phyloP scores from a whole-genome alignment of 306 rosid genomes.

The Acacia acuminata region DNA sequence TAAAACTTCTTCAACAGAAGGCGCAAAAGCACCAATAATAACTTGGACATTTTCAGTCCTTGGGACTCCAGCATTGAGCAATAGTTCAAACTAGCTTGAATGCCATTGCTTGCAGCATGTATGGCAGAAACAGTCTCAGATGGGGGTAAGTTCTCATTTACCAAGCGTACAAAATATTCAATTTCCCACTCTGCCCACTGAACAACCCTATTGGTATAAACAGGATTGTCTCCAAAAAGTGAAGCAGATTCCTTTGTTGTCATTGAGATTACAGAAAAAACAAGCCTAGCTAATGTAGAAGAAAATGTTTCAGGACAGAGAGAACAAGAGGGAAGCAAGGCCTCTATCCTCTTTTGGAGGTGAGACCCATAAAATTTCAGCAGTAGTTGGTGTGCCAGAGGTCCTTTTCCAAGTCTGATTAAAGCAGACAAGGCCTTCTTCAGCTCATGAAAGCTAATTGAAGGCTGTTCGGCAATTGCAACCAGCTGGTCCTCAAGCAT shows the following conservation, averaged over 20 bases:
- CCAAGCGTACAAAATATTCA: constrained; percentile 81
- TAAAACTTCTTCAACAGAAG: constrained; percentile 90
- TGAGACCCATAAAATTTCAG: constrained; percentile 65
- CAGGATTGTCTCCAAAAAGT: constrained; percentile 88
- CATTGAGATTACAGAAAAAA: constrained; percentile 76
- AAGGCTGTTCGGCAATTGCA: constrained; percentile 71
- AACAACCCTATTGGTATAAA: constrained; percentile 84
- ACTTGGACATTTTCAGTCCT: constrained; percentile 84
- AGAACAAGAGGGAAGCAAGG: constrained; percentile 83
- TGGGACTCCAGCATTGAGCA: constrained; percentile 77
- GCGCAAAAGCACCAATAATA: constrained; percentile 81
- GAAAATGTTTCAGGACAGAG: constrained; percentile 81
- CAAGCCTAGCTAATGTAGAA: constrained; percentile 71
- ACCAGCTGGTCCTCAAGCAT: constrained; percentile 70
- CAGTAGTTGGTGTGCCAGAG: constrained; percentile 74
- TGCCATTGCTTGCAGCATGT: constrained; percentile 75
- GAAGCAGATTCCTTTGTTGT: constrained; percentile 74
- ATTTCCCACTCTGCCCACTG: constrained; percentile 99
- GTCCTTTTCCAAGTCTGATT: constrained; percentile 87
- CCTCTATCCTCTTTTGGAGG: constrained; percentile 71
- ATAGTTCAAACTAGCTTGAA: constrained; percentile 87
- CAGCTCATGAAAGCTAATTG: constrained; percentile 58
- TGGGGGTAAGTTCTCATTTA: constrained; percentile 86
- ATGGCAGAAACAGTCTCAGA: constrained; percentile 79
- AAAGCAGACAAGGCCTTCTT: constrained; percentile 72